Conservation (phyloP, 306 rosid genomes). For the Carpinus fangiana region DNA sequence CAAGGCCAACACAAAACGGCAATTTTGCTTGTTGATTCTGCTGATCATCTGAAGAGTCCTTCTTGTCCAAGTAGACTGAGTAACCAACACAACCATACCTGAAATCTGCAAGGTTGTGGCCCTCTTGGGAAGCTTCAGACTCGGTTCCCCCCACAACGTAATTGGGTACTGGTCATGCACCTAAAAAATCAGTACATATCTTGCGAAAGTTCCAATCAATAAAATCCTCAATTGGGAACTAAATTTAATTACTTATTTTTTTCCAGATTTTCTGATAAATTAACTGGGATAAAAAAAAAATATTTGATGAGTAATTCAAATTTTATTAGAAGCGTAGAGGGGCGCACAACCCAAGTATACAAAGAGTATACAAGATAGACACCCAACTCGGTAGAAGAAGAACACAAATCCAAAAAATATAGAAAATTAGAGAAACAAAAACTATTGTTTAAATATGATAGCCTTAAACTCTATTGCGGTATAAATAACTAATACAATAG, state of each 20-base stretch:
- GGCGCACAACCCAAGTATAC: no score
- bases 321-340: no score
- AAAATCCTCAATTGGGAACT: not conserved
- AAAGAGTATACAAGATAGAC: no score
- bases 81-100: conserved; percentile 90
- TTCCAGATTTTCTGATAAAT: not conserved
- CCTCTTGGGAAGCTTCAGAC: conserved; percentile 75
- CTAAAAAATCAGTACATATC: conserved; percentile 31
- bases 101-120: conserved; percentile 67
- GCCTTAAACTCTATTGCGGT: no score
- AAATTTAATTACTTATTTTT: not conserved
- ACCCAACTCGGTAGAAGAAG: no score
- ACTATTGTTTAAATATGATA: no score
- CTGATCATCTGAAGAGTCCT: conserved; percentile 48
- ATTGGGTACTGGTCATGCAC: conserved; percentile 62
- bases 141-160: conserved; percentile 76
- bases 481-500: not conserved
- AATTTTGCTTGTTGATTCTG: conserved; percentile 65
- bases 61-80: conserved; percentile 74
- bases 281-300: not conserved
- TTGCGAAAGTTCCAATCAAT: not conserved
- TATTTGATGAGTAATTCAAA: no score
- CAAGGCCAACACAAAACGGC: conserved; percentile 88
- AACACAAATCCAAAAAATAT: no score
- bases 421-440: no score